These are phyloP conservation scores for Mycosphaerella sp. DNA, from an alignment of 2,329 filamentous ascomycete species.

Conservation along the genomic window DNA sequence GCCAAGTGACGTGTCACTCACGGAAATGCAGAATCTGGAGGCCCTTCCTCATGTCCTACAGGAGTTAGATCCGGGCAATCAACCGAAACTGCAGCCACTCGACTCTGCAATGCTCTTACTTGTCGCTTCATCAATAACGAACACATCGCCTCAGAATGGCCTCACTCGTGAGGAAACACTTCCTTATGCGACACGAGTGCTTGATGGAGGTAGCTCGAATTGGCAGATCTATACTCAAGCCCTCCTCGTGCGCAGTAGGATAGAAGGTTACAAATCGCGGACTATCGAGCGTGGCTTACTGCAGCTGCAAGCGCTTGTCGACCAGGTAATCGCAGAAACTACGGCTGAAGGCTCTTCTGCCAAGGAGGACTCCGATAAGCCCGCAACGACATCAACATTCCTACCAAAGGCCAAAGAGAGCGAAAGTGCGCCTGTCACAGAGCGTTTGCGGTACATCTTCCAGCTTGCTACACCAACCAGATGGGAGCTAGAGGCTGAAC, in stretches of 20 bases:
- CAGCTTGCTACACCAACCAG: constrained; percentile 75
- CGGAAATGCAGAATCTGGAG: constrained; percentile 41
- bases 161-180: constrained; percentile 90
- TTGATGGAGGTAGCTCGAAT: constrained; percentile 84
- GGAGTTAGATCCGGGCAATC: constrained; percentile 65
- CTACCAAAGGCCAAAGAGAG: constrained; percentile 67
- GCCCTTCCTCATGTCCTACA: constrained; percentile 57
- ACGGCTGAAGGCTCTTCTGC: constrained; percentile 13
- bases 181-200: constrained; percentile 81
- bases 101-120: constrained; percentile 84
- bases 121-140: constrained; percentile 78
- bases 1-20: constrained; percentile 31
- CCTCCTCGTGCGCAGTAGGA: constrained; percentile 77
- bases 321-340: constrained; percentile 89
- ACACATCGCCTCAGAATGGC: constrained; percentile 76
- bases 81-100: constrained; percentile 73
- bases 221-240: constrained; percentile 98
- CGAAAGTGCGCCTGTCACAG: constrained; percentile 70
- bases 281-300: constrained; percentile 85
- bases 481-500: constrained; percentile 91
- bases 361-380: constrained; percentile 27
- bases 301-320: constrained; percentile 89
- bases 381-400: constrained; percentile 62
- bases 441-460: constrained; percentile 78
- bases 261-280: constrained; percentile 79